Base-by-base conservation (phyloP, 306 rosid species). In the Cucumis sativus region DNA sequence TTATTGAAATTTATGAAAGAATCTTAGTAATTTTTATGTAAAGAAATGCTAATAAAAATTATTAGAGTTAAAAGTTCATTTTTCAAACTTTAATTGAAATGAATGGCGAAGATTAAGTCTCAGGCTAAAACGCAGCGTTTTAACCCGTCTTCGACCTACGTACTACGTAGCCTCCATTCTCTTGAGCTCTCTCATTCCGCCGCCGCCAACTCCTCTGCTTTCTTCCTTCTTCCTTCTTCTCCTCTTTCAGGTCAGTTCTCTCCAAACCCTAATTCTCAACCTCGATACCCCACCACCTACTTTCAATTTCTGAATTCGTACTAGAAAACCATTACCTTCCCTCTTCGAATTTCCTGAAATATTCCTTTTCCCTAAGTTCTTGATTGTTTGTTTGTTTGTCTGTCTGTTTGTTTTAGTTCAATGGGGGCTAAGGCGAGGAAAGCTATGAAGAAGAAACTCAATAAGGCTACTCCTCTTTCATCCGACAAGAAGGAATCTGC, bases 341-440 rank as follows among this genome's bases (percentile, higher is more conserved):
- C 33, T 33, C 25, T 67, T n/a, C 6, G 18, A 41, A 20, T 67
- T 41, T 41, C 15, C 33, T 40, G 76, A 45, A 23, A 70, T 12
- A 10, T 23, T 69, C 14, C 37, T 13, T 41, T 69, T 20, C 18
- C 52, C 54, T 47, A 47, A 47, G 54, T 43, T 43, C 51, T 20
- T 64, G 14, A 4, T 9, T 37, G 25, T 23, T 69, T 69, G 59
- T 8, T 47, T 47, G 37, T 23, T 23, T 23, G 25, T 23, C 25
- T 23, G 25, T 71, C 25, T 23, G 25, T 71, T 51, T 37, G 25
- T 78, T 69, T 15, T 13, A 66, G 75, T 54, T 7, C 11, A 39
- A 93, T 89, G 98, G 93, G 93, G 77, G 58, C 81, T 6, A 87
- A 91, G 88, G 96, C 87, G n/a, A 91, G 86, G 85, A 93, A 90